Evolutionary conservation across 2,329 filamentous ascomycete genomes (phyloP).

Genomic region (Escovopsis sp.): DNA sequence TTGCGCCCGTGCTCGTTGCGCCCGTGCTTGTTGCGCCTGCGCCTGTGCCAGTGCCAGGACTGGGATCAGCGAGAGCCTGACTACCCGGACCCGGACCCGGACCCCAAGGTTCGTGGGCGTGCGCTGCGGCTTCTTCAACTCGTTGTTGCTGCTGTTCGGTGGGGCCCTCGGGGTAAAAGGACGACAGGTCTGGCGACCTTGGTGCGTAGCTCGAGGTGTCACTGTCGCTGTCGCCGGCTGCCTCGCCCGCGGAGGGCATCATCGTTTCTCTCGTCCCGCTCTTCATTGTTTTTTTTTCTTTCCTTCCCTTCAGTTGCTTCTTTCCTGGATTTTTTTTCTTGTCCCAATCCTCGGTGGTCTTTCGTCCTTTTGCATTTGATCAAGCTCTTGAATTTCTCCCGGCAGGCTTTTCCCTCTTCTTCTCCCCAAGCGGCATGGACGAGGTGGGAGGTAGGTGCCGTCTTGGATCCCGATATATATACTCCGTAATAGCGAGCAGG

Average conservation of each 20-base stretch:
- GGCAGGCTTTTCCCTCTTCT: no score
- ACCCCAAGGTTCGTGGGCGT: conserved; percentile 15
- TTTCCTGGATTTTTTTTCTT: background rate
- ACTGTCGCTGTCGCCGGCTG: conserved; percentile 32
- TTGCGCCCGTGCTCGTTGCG: no score
- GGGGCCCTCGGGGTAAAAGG: conserved; percentile 31
- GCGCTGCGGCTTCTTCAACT: conserved; percentile 13
- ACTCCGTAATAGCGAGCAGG: no score
- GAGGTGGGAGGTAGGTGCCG: no score
- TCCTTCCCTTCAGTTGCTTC: background rate
- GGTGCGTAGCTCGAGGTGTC: conserved; percentile 33
- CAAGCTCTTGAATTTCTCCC: no score
- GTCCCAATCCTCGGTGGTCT: background rate
- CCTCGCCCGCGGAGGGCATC: conserved; percentile 3
- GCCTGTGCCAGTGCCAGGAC: no score
- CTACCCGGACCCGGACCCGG: background rate
- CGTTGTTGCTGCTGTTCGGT: conserved; percentile 8
- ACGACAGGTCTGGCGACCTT: conserved; percentile 45
- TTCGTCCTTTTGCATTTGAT: background rate
- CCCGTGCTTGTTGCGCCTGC: no score
- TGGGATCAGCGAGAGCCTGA: conserved; percentile 1
- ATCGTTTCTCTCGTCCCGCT: conserved; percentile 2
- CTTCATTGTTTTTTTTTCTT: conserved; percentile 1
- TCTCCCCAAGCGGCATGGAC: no score
- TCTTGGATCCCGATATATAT: no score